phyloP scores from a whole-genome alignment of 805 yeast genomes.

The Candida oleophila region DNA sequence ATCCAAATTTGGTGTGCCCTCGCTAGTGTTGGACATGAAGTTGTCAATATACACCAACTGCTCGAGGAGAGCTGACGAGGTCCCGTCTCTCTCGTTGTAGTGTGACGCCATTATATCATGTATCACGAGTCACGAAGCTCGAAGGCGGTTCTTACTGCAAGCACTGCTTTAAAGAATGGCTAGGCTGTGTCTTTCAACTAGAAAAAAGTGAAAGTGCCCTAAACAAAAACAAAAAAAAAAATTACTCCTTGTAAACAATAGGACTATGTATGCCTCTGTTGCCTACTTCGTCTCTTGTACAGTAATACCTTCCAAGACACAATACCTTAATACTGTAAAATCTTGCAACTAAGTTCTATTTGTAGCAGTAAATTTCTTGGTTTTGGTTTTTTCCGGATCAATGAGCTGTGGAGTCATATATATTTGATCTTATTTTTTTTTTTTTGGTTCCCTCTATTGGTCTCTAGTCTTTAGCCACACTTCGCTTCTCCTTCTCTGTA shows the following conservation, averaged over 20 bases:
- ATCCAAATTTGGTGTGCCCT: slow-evolving; percentile 40
- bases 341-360: not conserved
- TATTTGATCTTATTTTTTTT: not conserved
- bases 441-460: not conserved
- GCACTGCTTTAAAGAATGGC: too few species aligned
- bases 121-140: not conserved
- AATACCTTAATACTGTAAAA: not conserved
- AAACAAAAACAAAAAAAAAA: not conserved
- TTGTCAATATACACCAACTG: slow-evolving; percentile 80
- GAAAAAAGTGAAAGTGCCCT: too few species aligned
- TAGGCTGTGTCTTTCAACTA: too few species aligned
- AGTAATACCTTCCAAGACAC: not conserved
- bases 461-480: slow-evolving; percentile 4
- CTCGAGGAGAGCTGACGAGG: slow-evolving; percentile 53
- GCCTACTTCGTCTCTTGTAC: not conserved
- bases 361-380: not conserved
- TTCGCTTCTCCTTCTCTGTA: not conserved
- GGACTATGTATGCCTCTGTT: too few species aligned
- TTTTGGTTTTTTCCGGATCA: not conserved
- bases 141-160: too few species aligned
- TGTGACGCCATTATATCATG: not conserved
- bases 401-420: slow-evolving; percentile 3
- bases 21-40: slow-evolving; percentile 51
- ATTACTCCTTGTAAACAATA: too few species aligned
- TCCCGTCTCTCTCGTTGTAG: slow-evolving; percentile 4